Base-by-base conservation (phyloP, 768 basidiomycete genomes). In the Clathrus columnatus region DNA sequence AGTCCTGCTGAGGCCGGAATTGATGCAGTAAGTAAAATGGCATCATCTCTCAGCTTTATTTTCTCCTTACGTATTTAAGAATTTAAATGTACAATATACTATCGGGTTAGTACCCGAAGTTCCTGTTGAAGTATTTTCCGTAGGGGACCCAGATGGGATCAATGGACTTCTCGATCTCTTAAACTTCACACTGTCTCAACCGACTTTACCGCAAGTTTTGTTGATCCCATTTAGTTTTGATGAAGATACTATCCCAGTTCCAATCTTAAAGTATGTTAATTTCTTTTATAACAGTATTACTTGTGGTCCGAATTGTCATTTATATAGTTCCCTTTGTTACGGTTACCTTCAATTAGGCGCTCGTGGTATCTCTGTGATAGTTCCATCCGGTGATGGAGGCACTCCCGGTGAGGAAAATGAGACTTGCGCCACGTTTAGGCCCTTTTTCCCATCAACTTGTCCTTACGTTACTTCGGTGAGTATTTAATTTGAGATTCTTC, bases 371-470 rank as follows among this genome's bases (percentile, higher is more conserved):
- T 69, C 68, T 23, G 63, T 72, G 57, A 58, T 73, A n/a, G 72
- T 70, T 64, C 64, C 68, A 0, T 70, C 72, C 7, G 72, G 72
- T 28, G 70, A 72, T 53, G 69, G 68, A 26, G 71, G 70, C 54
- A 70, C 70, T 41, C 65, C 64, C 11, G 70, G 70, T n/a, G 62
- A 61, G 6, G 65, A 67, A 51, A 43, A 57, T 46, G 48, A 51
- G 8, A 24, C 45, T 14, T 70, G 70, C 65, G 62, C 53, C 16
- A 64, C 56, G 26, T 73, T 72, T 62, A 51, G 69, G 8, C 65
- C 68, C 4, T 66, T 68, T 2, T 71, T 72, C 67, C 70, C 69
- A 0, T 65, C 67, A 5, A 65, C 65, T 17, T 72, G 72, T 52
- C 68, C 71, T 11, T 70, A 62, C 68, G 11, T 51, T 10, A 21